Evolutionary conservation across 345 rosid species (phyloP).

Genomic region (Microthlaspi erraticum): DNA sequence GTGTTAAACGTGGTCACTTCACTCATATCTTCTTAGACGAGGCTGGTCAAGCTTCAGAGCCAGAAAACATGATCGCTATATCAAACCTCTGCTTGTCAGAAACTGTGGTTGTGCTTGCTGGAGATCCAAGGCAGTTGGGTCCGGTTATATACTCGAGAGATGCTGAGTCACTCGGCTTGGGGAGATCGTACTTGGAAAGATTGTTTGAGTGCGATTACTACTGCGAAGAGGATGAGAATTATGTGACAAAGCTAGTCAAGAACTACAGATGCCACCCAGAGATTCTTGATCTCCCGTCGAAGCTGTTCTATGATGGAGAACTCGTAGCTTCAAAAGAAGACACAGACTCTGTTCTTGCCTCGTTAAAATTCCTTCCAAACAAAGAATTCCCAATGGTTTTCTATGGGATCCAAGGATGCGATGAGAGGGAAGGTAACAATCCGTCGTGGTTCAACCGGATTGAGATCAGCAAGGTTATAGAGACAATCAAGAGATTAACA

Average conservation of each 20-base stretch:
- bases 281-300: conserved; percentile 85
- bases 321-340: conserved; percentile 81
- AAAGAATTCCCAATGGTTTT: conserved; percentile 78
- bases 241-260: conserved; percentile 70
- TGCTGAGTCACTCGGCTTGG: conserved; percentile 65
- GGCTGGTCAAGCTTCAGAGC: conserved; percentile 98
- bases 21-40: conserved; percentile 93
- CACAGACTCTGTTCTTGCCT: conserved; percentile 45
- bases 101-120: conserved; percentile 93
- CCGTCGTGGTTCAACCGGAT: conserved; percentile 96
- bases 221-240: conserved; percentile 58
- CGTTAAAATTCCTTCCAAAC: conserved; percentile 61
- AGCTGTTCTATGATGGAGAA: conserved; percentile 75
- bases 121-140: conserved; percentile 97
- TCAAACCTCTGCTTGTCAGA: conserved; percentile 61
- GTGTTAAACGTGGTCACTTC: conserved; percentile 75
- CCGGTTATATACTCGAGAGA: conserved; percentile 81
- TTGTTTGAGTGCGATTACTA: conserved; percentile 66
- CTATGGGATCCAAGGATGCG: conserved; percentile 93
- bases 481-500: conserved; percentile 59
- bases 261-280: conserved; percentile 86
- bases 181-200: conserved; percentile 84
- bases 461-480: conserved; percentile 87
- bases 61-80: conserved; percentile 85
- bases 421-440: conserved; percentile 94